Percentiles rank a stretch among this genome's conserved stretches.
phyloP scores from a whole-genome alignment of 352 stramenopile genomes.

The Ophiocytium majus region DNA sequence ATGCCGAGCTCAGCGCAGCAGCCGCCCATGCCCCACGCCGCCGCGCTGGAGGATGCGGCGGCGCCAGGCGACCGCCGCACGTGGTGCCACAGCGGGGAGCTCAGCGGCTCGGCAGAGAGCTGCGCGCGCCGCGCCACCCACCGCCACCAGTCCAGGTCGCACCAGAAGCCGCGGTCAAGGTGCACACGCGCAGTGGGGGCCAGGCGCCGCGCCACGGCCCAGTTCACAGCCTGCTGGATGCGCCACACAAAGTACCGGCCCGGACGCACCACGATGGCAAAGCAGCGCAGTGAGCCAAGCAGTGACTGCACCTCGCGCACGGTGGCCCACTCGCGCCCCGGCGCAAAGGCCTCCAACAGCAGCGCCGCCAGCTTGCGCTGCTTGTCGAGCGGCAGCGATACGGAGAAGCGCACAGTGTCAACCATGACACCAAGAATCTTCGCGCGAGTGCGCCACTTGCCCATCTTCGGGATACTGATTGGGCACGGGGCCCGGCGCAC shows the following conservation, averaged over 20 bases:
- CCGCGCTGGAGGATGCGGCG: not conserved
- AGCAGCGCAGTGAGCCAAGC: not conserved
- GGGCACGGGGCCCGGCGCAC: not conserved
- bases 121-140: not conserved
- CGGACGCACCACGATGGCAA: not conserved
- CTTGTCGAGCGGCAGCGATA: conserved; percentile 10
- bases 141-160: not conserved
- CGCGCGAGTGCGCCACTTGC: not conserved
- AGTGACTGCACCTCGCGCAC: not conserved
- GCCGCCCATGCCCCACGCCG: not conserved
- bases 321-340: not conserved
- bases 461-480: not conserved
- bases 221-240: too few relatives aligned
- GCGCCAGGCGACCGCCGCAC: not conserved
- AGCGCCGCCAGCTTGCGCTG: not conserved
- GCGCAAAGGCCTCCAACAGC: not conserved
- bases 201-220: too few relatives aligned
- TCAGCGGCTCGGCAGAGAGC: not conserved
- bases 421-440: not conserved
- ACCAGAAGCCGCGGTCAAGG: too few relatives aligned
- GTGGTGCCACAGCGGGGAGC: not conserved
- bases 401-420: not conserved
- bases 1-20: not conserved
- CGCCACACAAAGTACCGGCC: conserved; percentile 20
- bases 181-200: too few relatives aligned